Evolutionary conservation across 2,329 filamentous ascomycete genomes (phyloP), one percentile per base, ranked within the genome.

Genomic region (Hymenoscyphus infarciens): DNA sequence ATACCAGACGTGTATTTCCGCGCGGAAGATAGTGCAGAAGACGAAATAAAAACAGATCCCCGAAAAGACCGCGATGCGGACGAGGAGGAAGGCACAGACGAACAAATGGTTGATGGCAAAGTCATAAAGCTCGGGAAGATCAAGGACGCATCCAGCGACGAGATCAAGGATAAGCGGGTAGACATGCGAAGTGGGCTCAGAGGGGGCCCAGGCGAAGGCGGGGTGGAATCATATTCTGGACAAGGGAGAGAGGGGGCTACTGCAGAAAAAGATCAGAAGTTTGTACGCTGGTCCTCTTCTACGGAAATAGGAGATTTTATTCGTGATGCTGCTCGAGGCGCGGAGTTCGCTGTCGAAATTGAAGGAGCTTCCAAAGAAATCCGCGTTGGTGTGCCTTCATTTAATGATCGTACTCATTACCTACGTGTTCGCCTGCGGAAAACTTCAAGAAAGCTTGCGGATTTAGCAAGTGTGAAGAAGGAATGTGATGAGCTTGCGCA

Each of bases 241-340:
- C 80, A 87, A 0, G 89, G 89, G 2, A 87, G 83, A 55, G 86
- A 90, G 69, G 42, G 78, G 2, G 57, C 65, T 6, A 56, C 62
- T 16, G 13, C 61, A 1, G 22, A 57, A 2, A 56, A 59, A 1
- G 60, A 69, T 22, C 57, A 82, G 62, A 83, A 85, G 60, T 95
- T 94, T 79, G 91, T 97, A 2, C 87, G 92, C 33, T 97, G 93
- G 93, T 92, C 89, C 54, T 86, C 87, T 52, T 91, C 88, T 33
- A 97, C 93, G 0, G 93, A 97, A 74, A 89, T 97, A 35, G 93
- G 93, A 10, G 93, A 97, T 77, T 97, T 97, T 72, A 95, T 97
- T 67, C 87, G 92, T 8, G 93, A 97, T 73, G 92, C 93, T 0
- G 91, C 92, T 0, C 82, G 91, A 2, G 91, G 90, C 0, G 86